Conservation (phyloP, 495 filamentous ascomycete genomes). For the Penicillium cosmopolitanum region DNA sequence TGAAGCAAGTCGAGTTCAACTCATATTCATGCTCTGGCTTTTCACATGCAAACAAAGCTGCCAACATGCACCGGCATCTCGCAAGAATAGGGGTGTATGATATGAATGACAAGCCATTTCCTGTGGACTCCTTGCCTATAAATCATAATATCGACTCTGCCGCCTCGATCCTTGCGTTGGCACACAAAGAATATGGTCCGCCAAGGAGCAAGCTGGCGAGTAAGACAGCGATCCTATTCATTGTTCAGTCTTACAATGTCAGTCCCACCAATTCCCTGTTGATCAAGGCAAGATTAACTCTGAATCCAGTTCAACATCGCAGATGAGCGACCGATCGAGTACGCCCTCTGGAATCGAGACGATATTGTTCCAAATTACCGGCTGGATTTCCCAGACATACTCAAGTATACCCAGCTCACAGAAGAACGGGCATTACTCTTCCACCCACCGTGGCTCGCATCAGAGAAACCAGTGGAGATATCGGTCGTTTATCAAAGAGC, state of each 20-base stretch:
- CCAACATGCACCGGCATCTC: conserved; percentile 61
- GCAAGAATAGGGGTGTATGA: conserved; percentile 28
- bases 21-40: conserved; percentile 81
- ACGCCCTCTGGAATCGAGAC: conserved; percentile 53
- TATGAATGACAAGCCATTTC: conserved; percentile 11
- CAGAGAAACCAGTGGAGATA: conserved; percentile 60
- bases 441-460: conserved; percentile 60
- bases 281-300: not conserved
- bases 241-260: conserved; percentile 73
- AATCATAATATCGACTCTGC: conserved; percentile 65
- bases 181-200: conserved; percentile 66
- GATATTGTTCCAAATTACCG: conserved; percentile 52
- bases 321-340: conserved; percentile 65
- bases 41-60: conserved; percentile 65
- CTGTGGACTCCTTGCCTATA: conserved; percentile 53
- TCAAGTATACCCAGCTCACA: conserved; percentile 61
- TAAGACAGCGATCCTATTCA: conserved; percentile 65
- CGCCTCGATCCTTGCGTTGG: conserved; percentile 63
- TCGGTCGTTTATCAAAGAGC: conserved; percentile 81
- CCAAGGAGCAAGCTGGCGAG: conserved; percentile 31
- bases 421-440: conserved; percentile 70
- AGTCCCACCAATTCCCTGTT: not conserved
- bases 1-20: conserved; percentile 94
- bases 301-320: conserved; percentile 69
- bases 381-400: conserved; percentile 65